These are phyloP conservation scores for Trichoderma gracile DNA, from an alignment of 2,329 filamentous ascomycete species.

Conservation along the genomic window DNA sequence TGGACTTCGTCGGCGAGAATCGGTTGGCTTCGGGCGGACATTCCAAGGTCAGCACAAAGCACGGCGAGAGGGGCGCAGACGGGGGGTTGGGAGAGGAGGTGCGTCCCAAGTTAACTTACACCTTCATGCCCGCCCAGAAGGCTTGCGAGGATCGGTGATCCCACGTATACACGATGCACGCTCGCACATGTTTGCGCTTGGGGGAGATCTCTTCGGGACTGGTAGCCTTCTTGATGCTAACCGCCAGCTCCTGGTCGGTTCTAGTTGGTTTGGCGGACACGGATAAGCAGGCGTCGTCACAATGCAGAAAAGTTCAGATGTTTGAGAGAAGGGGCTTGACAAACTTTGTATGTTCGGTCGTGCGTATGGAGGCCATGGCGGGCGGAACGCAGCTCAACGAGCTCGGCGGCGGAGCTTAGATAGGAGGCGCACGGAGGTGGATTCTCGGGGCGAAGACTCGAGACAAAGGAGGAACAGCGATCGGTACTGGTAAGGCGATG, in stretches of 20 bases:
- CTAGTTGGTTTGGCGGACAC: slow-evolving; percentile 40
- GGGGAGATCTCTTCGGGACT: slow-evolving; percentile 67
- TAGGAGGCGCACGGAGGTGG: slow-evolving; percentile 21
- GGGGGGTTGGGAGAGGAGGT: neutral
- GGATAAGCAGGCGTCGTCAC: slow-evolving; percentile 7
- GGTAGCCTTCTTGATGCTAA: slow-evolving; percentile 71
- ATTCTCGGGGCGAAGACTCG: slow-evolving; percentile 9
- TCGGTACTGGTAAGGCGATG: neutral
- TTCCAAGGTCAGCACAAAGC: neutral
- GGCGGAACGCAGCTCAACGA: slow-evolving; percentile 11
- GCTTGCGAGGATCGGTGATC: slow-evolving; percentile 93
- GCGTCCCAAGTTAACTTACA: slow-evolving; percentile 61
- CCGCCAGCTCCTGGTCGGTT: slow-evolving; percentile 67
- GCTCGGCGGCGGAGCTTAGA: slow-evolving; percentile 6
- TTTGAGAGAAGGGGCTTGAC: slow-evolving; percentile 23
- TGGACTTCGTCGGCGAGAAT: slow-evolving; percentile 97
- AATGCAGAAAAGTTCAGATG: too few relatives aligned
- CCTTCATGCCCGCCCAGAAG: slow-evolving; percentile 99
- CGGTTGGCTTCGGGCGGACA: slow-evolving; percentile 69
- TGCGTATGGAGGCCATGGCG: slow-evolving; percentile 38
- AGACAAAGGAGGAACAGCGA: neutral
- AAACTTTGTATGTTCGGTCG: slow-evolving; percentile 42
- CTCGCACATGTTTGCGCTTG: slow-evolving; percentile 91
- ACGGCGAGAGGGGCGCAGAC: too few relatives aligned
- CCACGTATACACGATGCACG: slow-evolving; percentile 98